phyloP scores from a whole-genome alignment of 139 green algal species.

The Auxenochlorella protothecoides region DNA sequence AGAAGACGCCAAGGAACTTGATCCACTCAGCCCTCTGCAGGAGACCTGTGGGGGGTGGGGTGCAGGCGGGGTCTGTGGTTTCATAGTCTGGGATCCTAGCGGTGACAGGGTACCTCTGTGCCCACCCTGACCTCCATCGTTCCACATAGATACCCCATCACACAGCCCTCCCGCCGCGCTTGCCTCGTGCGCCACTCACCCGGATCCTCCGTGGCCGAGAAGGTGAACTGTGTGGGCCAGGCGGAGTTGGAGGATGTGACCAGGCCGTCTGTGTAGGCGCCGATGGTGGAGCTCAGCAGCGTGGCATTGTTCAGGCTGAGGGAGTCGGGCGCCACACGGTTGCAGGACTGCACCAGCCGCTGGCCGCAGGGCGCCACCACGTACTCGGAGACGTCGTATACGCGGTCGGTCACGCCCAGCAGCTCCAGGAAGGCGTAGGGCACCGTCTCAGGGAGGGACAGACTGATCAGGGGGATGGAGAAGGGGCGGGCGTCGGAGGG shows the following conservation, averaged over 20 bases:
- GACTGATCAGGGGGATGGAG: constrained; percentile 44
- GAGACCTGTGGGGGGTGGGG: constrained; percentile 14
- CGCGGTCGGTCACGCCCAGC: constrained; percentile 48
- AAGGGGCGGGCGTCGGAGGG: not conserved
- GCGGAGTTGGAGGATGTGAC: constrained; percentile 5
- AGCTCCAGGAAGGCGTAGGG: constrained; percentile 48
- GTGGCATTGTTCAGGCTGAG: constrained; percentile 11
- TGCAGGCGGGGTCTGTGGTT: not conserved
- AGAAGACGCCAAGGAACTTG: constrained; percentile 75
- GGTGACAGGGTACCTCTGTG: no score
- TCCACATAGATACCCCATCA: no score
- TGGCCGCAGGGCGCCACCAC: constrained; percentile 51
- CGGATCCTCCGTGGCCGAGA: constrained; percentile 31
- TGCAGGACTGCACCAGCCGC: constrained; percentile 27
- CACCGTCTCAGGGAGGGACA: constrained; percentile 45
- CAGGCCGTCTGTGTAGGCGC: constrained; percentile 23
- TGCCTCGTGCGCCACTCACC: not conserved
- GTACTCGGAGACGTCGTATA: constrained; percentile 39
- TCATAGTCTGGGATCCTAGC: no score
- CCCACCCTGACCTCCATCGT: no score
- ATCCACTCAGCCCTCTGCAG: constrained; percentile 71
- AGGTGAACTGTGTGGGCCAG: constrained; percentile 30
- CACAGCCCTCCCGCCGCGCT: no score
- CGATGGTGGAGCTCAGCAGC: constrained; percentile 2
- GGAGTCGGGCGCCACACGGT: constrained; percentile 6